phyloP scores from a whole-genome alignment of 1,284 basidiomycete genomes.

The Farysia itapuensis region DNA sequence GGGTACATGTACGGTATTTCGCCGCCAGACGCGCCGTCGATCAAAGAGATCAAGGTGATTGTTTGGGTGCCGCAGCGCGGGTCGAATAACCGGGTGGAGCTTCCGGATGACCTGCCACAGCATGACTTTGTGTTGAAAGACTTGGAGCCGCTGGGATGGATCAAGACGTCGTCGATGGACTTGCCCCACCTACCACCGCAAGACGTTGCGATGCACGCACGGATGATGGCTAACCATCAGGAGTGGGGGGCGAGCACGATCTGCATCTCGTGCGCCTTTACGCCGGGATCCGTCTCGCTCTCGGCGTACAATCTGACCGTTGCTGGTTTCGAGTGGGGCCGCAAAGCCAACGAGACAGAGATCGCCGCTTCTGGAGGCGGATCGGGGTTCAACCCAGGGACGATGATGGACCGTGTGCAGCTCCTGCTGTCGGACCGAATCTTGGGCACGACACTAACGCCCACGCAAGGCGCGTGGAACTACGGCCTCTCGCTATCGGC shows the following conservation, averaged over 20 bases:
- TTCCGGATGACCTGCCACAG: slow-evolving; percentile 81
- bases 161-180: slow-evolving; percentile 79
- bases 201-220: slow-evolving; percentile 93
- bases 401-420: slow-evolving; percentile 94
- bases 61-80: slow-evolving; percentile 95
- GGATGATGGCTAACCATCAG: slow-evolving; percentile 91
- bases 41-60: slow-evolving; percentile 97
- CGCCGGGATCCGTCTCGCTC: slow-evolving; percentile 92
- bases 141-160: slow-evolving; percentile 93
- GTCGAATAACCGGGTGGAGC: slow-evolving; percentile 86
- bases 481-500: slow-evolving; percentile 70
- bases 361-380: slow-evolving; percentile 62
- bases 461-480: slow-evolving; percentile 49
- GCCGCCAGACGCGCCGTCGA: slow-evolving; percentile 93
- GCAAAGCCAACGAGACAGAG: slow-evolving; percentile 80
- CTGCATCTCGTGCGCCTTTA: slow-evolving; percentile 92
- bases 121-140: slow-evolving; percentile 94
- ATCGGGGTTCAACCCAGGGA: slow-evolving; percentile 81
- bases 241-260: slow-evolving; percentile 93
- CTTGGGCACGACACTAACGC: slow-evolving; percentile 56
- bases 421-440: slow-evolving; percentile 81
- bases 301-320: slow-evolving; percentile 88
- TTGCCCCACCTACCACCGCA: slow-evolving; percentile 72
- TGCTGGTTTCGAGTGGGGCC: slow-evolving; percentile 95
- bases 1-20: slow-evolving; percentile 90